phyloP scores from a whole-genome alignment of 208 protist species.

The Crithidia expoeki region DNA sequence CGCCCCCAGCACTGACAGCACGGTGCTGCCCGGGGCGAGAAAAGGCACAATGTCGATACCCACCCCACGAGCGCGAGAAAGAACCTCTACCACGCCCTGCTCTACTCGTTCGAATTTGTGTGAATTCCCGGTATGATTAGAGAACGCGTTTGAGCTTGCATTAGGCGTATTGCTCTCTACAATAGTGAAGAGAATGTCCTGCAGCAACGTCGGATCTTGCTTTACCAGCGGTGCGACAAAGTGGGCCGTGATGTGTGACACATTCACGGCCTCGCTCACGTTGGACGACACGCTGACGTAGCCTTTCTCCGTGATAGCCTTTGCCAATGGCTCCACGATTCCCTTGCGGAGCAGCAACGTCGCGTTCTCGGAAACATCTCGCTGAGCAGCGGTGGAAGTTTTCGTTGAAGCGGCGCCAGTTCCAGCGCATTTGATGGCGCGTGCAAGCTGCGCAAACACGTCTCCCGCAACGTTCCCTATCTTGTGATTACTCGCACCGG shows the following conservation, averaged over 20 bases:
- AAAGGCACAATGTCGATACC: slow-evolving; percentile 70
- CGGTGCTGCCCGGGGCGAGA: slow-evolving; percentile 36
- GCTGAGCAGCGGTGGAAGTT: background rate
- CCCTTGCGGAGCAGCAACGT: slow-evolving; percentile 37
- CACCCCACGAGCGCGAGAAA: slow-evolving; percentile 57
- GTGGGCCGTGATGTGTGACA: slow-evolving; percentile 79
- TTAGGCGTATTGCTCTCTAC: background rate
- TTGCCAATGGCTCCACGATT: slow-evolving; percentile 59
- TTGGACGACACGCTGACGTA: slow-evolving; percentile 54
- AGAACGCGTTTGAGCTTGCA: background rate
- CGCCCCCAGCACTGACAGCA: slow-evolving; percentile 47
- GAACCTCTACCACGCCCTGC: slow-evolving; percentile 81
- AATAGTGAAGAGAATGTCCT: slow-evolving; percentile 33
- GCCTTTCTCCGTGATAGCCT: slow-evolving; percentile 52
- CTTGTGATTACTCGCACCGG: slow-evolving; percentile 80
- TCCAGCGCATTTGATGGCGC: slow-evolving; percentile 6
- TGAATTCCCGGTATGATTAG: background rate
- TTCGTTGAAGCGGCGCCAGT: background rate
- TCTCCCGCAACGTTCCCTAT: slow-evolving; percentile 81
- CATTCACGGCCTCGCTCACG: slow-evolving; percentile 45
- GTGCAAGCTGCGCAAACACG: slow-evolving; percentile 62
- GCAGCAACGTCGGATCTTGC: slow-evolving; percentile 30
- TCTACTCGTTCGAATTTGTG: slow-evolving; percentile 33
- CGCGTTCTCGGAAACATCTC: background rate
- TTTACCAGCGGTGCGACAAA: slow-evolving; percentile 83